Base-by-base conservation (phyloP, 257 asterid genomes). In the Salvia rosmarinus region DNA sequence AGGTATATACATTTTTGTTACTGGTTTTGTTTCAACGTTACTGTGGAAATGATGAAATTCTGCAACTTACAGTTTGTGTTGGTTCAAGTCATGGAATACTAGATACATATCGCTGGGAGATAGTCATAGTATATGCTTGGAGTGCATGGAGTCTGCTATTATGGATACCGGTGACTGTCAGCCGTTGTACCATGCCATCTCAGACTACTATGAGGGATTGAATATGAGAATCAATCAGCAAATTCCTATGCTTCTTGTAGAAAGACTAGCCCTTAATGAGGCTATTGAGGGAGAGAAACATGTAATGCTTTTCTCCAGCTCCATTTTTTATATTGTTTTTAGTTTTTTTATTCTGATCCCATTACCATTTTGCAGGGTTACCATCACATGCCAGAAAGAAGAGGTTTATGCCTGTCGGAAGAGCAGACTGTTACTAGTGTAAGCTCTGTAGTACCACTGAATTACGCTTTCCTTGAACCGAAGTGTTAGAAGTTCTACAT, bases 91-190 rank as follows among this genome's bases (percentile, higher is more conserved):
- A 1, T 56, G 87, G 84, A 90, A 84, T 72, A 80, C 90, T 9
- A 83, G 82, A 82, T 87, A 88, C 67, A 56, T 88, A 56, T 87
- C 96, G 10, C 76, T 95, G 7, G 98, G 97, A 56, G 99, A 95
- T 54, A 95, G 99, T 0, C 85, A 98, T 39, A 88, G 92, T 69
- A 67, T 92, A 77, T 92, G 98, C 88, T 86, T 95, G 71, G 99
- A 91, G 81, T 95, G 99, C 79, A 88, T 90, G 96, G 99, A 95
- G 82, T 91, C 95, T 0, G 95, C 99, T 13, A 86, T 95, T 37
- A 95, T 95, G 98, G 98, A 95, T 75, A 92, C 96, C 0, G 95
- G 96, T 19, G 99, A 95, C 64, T 91, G 99, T 71, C 97, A 90
- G 77, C 93, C 99, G 9, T 76, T 95, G 62, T 95, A 95, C 83